phyloP scores from a whole-genome alignment of 2,329 filamentous ascomycete species.

The Drechslerella stenobrocha region DNA sequence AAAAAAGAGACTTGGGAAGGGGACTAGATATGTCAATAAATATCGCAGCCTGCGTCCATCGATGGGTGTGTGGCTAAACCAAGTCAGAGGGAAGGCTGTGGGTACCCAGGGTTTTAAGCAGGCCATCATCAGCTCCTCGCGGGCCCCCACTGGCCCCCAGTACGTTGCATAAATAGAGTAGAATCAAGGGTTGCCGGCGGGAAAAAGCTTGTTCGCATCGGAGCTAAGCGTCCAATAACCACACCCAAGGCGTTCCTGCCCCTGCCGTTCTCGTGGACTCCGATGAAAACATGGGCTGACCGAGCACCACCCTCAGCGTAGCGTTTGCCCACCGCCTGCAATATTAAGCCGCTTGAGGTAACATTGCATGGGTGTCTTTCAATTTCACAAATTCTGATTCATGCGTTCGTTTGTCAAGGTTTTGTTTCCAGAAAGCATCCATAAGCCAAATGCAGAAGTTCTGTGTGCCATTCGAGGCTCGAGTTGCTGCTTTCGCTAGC shows the following conservation, averaged over 20 bases:
- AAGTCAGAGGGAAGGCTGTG: neutral
- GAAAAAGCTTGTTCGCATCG: constrained; percentile 1
- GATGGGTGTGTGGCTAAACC: constrained; percentile 1
- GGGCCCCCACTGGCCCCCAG: too few species aligned
- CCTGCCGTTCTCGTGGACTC: constrained; percentile 10
- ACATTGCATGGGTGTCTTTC: constrained; percentile 39
- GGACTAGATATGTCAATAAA: too few species aligned
- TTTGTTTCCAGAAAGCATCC: constrained; percentile 9
- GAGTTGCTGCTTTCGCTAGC: constrained; percentile 22
- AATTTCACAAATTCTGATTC: constrained; percentile 16
- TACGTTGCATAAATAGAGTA: constrained; percentile 47
- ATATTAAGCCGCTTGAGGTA: constrained; percentile 43
- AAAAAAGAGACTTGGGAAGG: too few species aligned
- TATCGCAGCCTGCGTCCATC: neutral
- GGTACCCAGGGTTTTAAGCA: neutral
- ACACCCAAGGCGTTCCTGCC: constrained; percentile 2
- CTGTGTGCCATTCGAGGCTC: constrained; percentile 19
- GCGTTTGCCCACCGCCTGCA: constrained; percentile 30
- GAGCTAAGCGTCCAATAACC: constrained; percentile 1
- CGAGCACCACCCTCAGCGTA: constrained; percentile 19
- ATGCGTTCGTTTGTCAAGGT: constrained; percentile 12
- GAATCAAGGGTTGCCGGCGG: neutral
- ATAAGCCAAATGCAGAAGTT: constrained; percentile 16
- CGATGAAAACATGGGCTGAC: constrained; percentile 32
- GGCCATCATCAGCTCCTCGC: neutral